Percentiles rank a stretch among this genome's conserved stretches.
phyloP scores from a whole-genome alignment of 116 monocot genomes.

The Cymodocea nodosa region DNA sequence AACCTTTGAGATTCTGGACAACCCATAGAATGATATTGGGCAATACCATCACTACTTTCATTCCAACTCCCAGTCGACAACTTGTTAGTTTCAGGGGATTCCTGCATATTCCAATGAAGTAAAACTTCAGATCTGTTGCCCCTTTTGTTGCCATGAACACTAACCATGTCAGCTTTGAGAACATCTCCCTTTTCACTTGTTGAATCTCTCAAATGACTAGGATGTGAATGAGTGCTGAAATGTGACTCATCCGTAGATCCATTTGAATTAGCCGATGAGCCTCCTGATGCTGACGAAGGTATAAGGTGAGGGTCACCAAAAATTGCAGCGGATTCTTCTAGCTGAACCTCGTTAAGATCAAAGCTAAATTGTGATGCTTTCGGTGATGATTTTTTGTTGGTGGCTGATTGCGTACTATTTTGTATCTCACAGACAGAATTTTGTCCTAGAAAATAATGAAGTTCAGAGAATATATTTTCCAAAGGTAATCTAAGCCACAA shows the following conservation, averaged over 20 bases:
- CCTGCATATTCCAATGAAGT: not conserved
- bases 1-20: not conserved
- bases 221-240: not conserved
- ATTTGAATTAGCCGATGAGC: constrained; percentile 3
- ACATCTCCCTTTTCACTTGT: not conserved
- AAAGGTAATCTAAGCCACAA: no score
- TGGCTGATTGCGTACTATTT: not conserved
- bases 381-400: not conserved
- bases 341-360: constrained; percentile 12
- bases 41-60: not conserved
- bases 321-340: constrained; percentile 3
- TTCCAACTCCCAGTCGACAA: not conserved
- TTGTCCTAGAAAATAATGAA: constrained; percentile 4
- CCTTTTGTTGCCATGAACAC: not conserved
- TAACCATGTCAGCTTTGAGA: not conserved
- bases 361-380: constrained; percentile 5
- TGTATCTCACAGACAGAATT: not conserved
- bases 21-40: not conserved
- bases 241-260: constrained; percentile 4
- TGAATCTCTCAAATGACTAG: not conserved
- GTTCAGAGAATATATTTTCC: not conserved
- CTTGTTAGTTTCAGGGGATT: not conserved
- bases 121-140: not conserved
- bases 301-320: not conserved
- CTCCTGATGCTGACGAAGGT: not conserved